phyloP scores from a whole-genome alignment of 331 rosid genomes.

The Telfairia occidentalis region DNA sequence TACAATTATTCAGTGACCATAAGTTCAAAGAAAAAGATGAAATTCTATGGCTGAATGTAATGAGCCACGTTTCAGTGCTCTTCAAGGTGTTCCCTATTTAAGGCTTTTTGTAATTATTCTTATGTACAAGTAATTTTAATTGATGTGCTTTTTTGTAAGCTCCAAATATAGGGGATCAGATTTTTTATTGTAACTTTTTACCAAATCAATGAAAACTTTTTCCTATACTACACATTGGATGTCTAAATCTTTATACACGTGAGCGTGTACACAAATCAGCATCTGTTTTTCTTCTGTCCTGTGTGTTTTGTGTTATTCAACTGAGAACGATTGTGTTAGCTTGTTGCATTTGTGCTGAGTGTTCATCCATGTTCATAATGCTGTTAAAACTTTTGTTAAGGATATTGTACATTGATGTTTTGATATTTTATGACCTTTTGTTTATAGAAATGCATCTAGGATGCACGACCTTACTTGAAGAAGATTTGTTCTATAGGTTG shows the following conservation, averaged over 20 bases:
- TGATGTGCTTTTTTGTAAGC: neutral
- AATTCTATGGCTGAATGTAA: neutral
- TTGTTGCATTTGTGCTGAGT: neutral
- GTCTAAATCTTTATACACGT: neutral
- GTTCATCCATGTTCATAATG: neutral
- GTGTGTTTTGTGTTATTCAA: neutral
- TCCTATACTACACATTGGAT: neutral
- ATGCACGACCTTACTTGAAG: too few species aligned
- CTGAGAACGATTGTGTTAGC: neutral
- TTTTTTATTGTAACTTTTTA: neutral
- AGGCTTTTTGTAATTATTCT: neutral
- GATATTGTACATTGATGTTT: neutral
- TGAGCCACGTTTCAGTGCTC: neutral
- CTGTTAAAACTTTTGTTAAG: neutral
- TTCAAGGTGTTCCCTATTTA: neutral
- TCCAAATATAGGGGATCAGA: neutral
- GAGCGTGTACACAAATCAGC: neutral
- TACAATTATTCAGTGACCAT: neutral
- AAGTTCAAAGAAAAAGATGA: neutral
- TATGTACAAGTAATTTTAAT: neutral
- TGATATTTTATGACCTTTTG: neutral
- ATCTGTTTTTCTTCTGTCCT: neutral
- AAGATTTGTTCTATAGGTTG: too few species aligned
- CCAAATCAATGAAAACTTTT: neutral
- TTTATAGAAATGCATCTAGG: neutral